These are phyloP conservation scores for Dactylonectria macrodidyma DNA, from an alignment of 2,329 filamentous ascomycete genomes.

Conservation along the genomic window DNA sequence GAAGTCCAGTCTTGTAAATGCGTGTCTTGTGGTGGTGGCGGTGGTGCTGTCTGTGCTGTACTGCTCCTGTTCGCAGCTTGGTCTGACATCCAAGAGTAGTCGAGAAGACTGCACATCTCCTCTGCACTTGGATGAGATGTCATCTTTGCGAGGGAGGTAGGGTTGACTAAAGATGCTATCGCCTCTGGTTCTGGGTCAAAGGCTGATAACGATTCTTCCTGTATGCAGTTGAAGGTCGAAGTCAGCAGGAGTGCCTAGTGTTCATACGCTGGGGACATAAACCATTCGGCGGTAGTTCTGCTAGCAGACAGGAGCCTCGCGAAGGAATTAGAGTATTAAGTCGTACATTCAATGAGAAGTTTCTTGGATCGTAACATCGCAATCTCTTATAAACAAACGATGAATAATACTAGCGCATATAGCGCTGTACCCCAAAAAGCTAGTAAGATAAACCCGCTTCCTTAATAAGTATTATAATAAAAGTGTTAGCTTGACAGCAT, in stretches of 20 bases:
- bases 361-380: not conserved
- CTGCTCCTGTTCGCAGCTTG: not conserved
- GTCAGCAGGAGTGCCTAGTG: not conserved
- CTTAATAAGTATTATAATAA: slow-evolving; percentile 7
- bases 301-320: slow-evolving; percentile 8
- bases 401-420: slow-evolving; percentile 5
- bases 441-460: slow-evolving; percentile 3
- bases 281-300: slow-evolving; percentile 12
- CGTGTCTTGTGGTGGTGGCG: not conserved
- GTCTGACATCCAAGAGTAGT: slow-evolving; percentile 6
- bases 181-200: slow-evolving; percentile 4
- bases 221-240: slow-evolving; percentile 1
- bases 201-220: not conserved
- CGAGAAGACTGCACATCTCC: slow-evolving; percentile 6
- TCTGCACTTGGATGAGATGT: slow-evolving; percentile 1
- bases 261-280: slow-evolving; percentile 2
- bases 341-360: not conserved
- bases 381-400: not conserved
- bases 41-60: slow-evolving; percentile 5
- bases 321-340: slow-evolving; percentile 2
- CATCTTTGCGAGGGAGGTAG: not conserved
- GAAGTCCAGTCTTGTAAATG: slow-evolving; percentile 3
- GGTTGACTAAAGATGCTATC: slow-evolving; percentile 2
- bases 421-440: slow-evolving; percentile 9
- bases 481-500: slow-evolving; percentile 1